These are phyloP conservation scores for Cenococcum geophilum DNA, from an alignment of 495 filamentous ascomycete species.

Conservation along the genomic window DNA sequence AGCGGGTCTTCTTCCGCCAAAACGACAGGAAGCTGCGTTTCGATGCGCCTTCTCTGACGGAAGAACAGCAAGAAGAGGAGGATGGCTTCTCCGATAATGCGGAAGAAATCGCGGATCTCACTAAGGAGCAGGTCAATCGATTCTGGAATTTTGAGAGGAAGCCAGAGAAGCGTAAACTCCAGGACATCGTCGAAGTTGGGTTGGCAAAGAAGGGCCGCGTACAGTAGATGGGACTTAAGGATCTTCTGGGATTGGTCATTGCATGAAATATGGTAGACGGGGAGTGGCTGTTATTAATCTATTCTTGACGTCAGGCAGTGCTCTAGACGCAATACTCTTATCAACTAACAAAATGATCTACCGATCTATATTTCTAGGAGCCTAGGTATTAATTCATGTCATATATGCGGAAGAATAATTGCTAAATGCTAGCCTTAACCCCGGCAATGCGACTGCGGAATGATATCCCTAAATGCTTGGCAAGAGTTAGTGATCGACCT, in stretches of 20 bases:
- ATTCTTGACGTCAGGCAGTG: no score
- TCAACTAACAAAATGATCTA: no score
- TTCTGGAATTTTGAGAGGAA: neutral
- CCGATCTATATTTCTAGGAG: no score
- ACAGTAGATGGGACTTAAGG: neutral
- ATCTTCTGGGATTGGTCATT: no score
- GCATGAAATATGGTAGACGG: no score
- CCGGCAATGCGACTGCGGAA: neutral
- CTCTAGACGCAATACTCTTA: no score
- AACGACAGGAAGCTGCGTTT: conserved; percentile 7
- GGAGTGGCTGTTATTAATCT: no score
- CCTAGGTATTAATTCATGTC: no score
- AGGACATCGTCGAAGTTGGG: neutral
- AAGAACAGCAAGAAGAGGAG: conserved; percentile 13
- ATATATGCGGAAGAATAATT: no score
- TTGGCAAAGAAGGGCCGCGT: neutral
- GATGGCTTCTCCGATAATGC: neutral
- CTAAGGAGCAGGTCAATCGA: neutral
- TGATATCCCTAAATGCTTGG: neutral
- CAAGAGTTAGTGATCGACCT: neutral
- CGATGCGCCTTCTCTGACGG: conserved; percentile 1
- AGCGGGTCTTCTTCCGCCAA: conserved; percentile 24
- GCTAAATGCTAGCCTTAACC: no score
- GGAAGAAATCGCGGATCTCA: neutral
- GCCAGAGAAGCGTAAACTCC: neutral